These are phyloP conservation scores for Kwoniella dendrophila DNA, from an alignment of 768 basidiomycete species.

Conservation along the genomic window DNA sequence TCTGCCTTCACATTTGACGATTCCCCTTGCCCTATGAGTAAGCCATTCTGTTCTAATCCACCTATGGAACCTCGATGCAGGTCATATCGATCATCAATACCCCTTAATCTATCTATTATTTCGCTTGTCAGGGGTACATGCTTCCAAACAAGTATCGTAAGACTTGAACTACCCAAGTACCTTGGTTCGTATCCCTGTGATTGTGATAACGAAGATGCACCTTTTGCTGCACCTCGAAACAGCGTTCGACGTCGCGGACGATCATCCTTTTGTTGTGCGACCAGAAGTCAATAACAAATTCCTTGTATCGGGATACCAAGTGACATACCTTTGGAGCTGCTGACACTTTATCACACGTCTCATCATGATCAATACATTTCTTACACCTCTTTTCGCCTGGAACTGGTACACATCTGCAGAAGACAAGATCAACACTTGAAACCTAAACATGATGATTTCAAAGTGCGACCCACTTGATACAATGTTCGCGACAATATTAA, in stretches of 20 bases:
- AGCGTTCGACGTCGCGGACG: constrained; percentile 24
- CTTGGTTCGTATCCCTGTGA: constrained; percentile 23
- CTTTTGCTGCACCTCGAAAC: constrained; percentile 11
- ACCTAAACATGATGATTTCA: not conserved
- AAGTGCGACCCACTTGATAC: constrained; percentile 12
- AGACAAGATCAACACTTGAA: not conserved
- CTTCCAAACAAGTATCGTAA: constrained; percentile 11
- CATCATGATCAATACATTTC: constrained; percentile 13
- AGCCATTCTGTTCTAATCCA: constrained; percentile 1
- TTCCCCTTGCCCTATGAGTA: constrained; percentile 8
- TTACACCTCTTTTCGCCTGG: constrained; percentile 15
- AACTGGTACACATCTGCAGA: constrained; percentile 9
- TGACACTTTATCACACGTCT: constrained; percentile 16
- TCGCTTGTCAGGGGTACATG: constrained; percentile 6
- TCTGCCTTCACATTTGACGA: not conserved
- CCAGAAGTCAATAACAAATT: not conserved
- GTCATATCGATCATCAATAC: constrained; percentile 12
- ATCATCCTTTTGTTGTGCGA: constrained; percentile 4
- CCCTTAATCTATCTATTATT: constrained; percentile 1
- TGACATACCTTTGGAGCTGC: constrained; percentile 24
- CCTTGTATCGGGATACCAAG: not conserved
- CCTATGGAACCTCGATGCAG: constrained; percentile 9
- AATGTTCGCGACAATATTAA: constrained; percentile 17
- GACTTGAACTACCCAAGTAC: constrained; percentile 24
- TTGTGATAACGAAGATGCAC: not conserved